Evolutionary conservation across 2,329 filamentous ascomycete genomes (phyloP).

Genomic region (Beauveria sp.): DNA sequence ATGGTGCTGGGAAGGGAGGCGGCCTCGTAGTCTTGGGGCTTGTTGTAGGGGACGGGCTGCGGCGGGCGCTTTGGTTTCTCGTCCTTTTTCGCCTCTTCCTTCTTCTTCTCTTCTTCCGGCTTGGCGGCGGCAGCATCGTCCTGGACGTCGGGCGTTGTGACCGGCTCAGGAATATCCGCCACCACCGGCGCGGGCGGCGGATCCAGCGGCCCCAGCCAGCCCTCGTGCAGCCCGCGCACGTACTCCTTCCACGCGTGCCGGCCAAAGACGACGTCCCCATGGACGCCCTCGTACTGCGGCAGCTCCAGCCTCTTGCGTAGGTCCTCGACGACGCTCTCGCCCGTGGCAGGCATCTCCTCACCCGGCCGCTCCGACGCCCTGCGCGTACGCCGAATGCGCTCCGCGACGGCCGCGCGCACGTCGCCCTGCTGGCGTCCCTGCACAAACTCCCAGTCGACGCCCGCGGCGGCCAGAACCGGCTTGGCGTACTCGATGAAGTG

Average conservation of each 20-base stretch:
- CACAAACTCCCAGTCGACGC: conserved; percentile 91
- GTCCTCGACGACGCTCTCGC: conserved; percentile 50
- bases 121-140: conserved; percentile 17
- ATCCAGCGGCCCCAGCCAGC: conserved; percentile 83
- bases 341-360: conserved; percentile 38
- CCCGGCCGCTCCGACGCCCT: conserved; percentile 48
- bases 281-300: conserved; percentile 61
- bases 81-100: conserved; percentile 33
- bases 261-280: conserved; percentile 83
- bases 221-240: conserved; percentile 84
- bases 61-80: conserved; percentile 49
- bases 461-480: conserved; percentile 80
- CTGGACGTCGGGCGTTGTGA: conserved; percentile 14
- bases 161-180: conserved; percentile 15
- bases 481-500: conserved; percentile 96
- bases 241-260: conserved; percentile 98
- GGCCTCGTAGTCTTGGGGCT: conserved; percentile 60
- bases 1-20: conserved; percentile 56
- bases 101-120: conserved; percentile 23
- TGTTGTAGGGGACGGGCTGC: conserved; percentile 68
- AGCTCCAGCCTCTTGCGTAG: conserved; percentile 60
- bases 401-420: conserved; percentile 76
- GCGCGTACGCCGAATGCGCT: conserved; percentile 69
- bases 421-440: conserved; percentile 92
- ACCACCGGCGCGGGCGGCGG: conserved; percentile 36